Conservation (phyloP, 1,284 basidiomycete genomes). For the Ustilago trichophora region DNA sequence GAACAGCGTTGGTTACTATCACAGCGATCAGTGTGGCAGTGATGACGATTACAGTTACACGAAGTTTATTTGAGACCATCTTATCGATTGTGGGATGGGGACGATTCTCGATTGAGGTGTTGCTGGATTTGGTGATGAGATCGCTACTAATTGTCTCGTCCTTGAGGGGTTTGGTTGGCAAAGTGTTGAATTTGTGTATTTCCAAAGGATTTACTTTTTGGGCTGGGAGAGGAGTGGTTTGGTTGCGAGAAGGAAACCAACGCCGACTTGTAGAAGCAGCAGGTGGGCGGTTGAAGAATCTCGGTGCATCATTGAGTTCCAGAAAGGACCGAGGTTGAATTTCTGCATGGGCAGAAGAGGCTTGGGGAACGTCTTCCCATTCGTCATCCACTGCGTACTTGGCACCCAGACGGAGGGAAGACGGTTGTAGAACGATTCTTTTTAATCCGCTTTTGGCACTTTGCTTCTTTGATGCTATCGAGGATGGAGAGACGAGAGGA, state of each 20-base stretch:
- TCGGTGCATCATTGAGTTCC: slow-evolving; percentile 18
- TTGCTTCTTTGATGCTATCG: not conserved
- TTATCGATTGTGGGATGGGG: not conserved
- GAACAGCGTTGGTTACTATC: slow-evolving; percentile 22
- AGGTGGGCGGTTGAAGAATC: slow-evolving; percentile 17
- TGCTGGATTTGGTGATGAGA: slow-evolving; percentile 8
- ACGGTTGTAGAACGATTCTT: slow-evolving; percentile 5
- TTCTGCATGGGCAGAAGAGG: not conserved
- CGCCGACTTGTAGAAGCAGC: not conserved
- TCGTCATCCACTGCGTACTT: slow-evolving; percentile 1
- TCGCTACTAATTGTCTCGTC: slow-evolving; percentile 4
- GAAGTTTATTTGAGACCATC: not conserved
- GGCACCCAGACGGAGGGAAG: not conserved
- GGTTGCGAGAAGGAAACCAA: not conserved
- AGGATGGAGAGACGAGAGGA: slow-evolving; percentile 21
- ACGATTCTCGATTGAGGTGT: slow-evolving; percentile 15
- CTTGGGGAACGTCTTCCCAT: slow-evolving; percentile 30
- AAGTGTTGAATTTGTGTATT: slow-evolving; percentile 1
- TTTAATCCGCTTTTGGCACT: slow-evolving; percentile 13
- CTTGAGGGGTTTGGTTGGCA: too few species aligned
- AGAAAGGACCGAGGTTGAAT: slow-evolving; percentile 9
- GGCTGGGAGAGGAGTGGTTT: too few species aligned
- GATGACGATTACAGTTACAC: not conserved
- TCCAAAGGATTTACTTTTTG: too few species aligned
- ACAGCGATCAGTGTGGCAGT: slow-evolving; percentile 5